A percentile compares a stretch with the other conserved stretches of the same genome.
Conservation (phyloP, 148 eudicot genomes). For the Vaccinium vitisidaea region DNA sequence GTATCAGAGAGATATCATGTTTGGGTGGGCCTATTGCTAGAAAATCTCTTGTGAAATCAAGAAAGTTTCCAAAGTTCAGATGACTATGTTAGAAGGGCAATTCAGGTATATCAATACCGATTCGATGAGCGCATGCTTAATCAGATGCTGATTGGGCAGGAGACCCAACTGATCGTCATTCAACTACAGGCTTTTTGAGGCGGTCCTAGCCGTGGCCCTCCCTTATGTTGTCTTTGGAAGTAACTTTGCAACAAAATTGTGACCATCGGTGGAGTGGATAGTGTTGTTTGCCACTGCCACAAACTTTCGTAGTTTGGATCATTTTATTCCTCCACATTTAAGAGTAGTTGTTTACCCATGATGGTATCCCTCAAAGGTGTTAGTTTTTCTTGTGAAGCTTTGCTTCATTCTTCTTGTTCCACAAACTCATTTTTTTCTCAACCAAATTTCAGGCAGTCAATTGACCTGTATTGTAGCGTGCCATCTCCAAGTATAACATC, state of each 20-base stretch:
- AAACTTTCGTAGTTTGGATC: background rate
- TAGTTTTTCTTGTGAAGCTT: background rate
- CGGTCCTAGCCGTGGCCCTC: background rate
- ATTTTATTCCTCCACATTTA: background rate
- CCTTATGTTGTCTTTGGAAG: background rate
- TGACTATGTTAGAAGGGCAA: background rate
- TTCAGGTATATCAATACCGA: background rate
- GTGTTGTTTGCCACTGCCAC: background rate
- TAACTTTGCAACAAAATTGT: background rate
- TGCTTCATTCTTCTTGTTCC: background rate
- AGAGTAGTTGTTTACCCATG: background rate
- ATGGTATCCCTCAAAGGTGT: background rate
- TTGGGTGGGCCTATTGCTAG: background rate
- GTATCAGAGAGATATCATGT: background rate
- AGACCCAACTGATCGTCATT: no score
- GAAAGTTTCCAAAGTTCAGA: background rate
- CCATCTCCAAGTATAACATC: conserved; percentile 73
- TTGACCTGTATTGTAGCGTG: conserved; percentile 73
- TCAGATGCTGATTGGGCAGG: no score
- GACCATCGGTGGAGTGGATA: background rate
- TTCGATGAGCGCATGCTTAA: no score
- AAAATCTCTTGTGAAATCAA: background rate
- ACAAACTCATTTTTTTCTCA: background rate
- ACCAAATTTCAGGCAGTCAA: conserved; percentile 73
- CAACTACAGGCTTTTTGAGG: background rate